phyloP scores from a whole-genome alignment of 2,329 filamentous ascomycete genomes.

The Penicillium sp. region DNA sequence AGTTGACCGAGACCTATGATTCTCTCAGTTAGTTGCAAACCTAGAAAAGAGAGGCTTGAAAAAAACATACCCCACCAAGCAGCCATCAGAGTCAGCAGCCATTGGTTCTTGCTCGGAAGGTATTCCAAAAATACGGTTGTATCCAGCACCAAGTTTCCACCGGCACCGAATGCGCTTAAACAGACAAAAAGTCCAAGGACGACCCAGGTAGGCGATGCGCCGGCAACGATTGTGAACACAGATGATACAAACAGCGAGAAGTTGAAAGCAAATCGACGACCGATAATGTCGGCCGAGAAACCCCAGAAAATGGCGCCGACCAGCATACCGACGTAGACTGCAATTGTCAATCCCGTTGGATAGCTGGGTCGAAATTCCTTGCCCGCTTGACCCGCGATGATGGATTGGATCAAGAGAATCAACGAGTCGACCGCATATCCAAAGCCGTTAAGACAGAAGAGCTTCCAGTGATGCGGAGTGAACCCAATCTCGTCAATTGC shows the following conservation, averaged over 20 bases:
- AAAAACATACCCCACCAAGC: conserved; percentile 30
- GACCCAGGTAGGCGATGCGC: conserved; percentile 61
- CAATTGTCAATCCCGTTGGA: conserved; percentile 36
- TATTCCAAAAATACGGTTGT: conserved; percentile 57
- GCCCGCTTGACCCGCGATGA: conserved; percentile 22
- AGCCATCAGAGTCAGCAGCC: conserved; percentile 45
- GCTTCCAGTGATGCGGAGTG: conserved; percentile 54
- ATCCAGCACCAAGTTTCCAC: conserved; percentile 59
- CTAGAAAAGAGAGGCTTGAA: background rate
- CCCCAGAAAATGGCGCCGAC: conserved; percentile 59
- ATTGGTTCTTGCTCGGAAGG: conserved; percentile 54
- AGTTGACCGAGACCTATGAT: conserved; percentile 45
- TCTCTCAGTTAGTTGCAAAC: background rate
- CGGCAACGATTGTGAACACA: conserved; percentile 58
- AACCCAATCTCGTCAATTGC: conserved; percentile 55
- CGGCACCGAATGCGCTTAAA: conserved; percentile 58
- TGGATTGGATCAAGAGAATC: conserved; percentile 35
- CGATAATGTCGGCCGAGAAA: conserved; percentile 60
- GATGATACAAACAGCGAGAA: conserved; percentile 58
- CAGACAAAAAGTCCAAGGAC: conserved; percentile 59
- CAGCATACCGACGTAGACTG: conserved; percentile 40
- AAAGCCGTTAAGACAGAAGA: conserved; percentile 59
- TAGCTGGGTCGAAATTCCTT: conserved; percentile 26
- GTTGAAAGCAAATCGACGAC: conserved; percentile 64
- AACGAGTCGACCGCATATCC: conserved; percentile 44